Conservation (phyloP, 441 rosid genomes). For the Populus hybrid region DNA sequence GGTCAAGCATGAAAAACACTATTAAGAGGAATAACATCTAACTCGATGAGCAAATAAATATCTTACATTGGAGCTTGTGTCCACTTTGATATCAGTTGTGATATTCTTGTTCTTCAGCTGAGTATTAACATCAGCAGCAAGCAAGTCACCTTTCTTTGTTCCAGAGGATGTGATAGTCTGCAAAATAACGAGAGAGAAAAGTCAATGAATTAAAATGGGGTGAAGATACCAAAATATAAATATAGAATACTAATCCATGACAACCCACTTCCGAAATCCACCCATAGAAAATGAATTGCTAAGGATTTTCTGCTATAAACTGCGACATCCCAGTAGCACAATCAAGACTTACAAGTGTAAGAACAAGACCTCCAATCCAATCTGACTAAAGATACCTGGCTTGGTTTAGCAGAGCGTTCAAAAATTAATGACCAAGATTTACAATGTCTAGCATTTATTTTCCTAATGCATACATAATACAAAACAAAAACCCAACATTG, state of each 20-base stretch:
- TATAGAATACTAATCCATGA: neutral
- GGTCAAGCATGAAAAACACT: neutral
- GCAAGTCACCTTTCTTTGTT: conserved; percentile 55
- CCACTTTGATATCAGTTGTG: conserved; percentile 89
- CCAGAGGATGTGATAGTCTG: conserved; percentile 61
- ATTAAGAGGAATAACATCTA: neutral
- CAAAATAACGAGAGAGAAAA: conserved; percentile 4
- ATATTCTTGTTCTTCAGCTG: conserved; percentile 84
- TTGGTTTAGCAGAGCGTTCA: neutral
- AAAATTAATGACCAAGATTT: neutral
- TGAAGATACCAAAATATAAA: neutral
- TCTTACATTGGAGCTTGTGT: conserved; percentile 80
- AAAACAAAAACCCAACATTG: neutral
- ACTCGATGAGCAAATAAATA: neutral
- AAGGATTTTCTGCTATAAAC: neutral
- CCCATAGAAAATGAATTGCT: neutral
- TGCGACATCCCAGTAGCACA: neutral
- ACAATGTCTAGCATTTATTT: neutral
- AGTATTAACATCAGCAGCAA: conserved; percentile 54
- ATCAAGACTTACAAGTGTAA: neutral
- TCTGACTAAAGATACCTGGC: neutral
- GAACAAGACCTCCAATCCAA: neutral
- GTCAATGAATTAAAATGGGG: neutral
- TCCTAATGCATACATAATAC: neutral
- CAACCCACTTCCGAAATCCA: neutral